phyloP scores from a whole-genome alignment of 345 rosid species.

The Cardamine occulta region DNA sequence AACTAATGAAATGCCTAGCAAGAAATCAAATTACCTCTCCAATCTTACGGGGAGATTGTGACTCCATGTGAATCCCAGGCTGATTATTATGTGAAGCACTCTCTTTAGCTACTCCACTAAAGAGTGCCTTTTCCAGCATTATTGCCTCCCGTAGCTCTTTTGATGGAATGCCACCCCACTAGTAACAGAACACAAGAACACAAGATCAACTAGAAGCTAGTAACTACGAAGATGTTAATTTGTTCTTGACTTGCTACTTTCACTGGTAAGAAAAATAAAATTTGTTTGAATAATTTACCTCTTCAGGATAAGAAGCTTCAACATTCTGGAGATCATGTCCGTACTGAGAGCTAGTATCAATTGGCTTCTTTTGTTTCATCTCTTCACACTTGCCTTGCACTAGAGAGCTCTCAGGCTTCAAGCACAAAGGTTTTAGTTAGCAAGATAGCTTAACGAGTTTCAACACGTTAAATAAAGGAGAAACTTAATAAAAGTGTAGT shows the following conservation, averaged over 20 bases:
- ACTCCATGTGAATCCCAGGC: conserved; percentile 14
- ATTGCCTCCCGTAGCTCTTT: conserved; percentile 71
- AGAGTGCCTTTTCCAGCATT: conserved; percentile 63
- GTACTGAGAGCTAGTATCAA: conserved; percentile 38
- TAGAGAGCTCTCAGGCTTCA: conserved; percentile 55
- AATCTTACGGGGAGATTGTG: conserved; percentile 19
- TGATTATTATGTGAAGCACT: conserved; percentile 37
- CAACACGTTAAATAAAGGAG: conserved; percentile 16
- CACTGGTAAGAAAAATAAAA: conserved; percentile 16
- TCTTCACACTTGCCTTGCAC: conserved; percentile 38
- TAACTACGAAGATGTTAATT: background rate
- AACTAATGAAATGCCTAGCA: conserved; percentile 7
- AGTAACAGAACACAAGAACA: conserved; percentile 28
- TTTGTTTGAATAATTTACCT: conserved; percentile 43
- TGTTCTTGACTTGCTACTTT: conserved; percentile 11
- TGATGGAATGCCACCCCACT: conserved; percentile 73
- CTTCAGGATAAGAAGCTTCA: conserved; percentile 43
- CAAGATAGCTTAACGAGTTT: conserved; percentile 22
- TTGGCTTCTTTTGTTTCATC: conserved; percentile 39
- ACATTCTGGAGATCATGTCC: conserved; percentile 35
- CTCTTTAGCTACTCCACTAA: conserved; percentile 48
- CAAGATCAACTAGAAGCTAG: conserved; percentile 17
- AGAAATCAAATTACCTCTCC: conserved; percentile 35
- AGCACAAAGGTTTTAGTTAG: conserved; percentile 29
- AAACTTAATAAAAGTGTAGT: conserved; percentile 17